These are phyloP conservation scores for Solanum piurae DNA, from an alignment of 257 asterid genomes.

Conservation along the genomic window DNA sequence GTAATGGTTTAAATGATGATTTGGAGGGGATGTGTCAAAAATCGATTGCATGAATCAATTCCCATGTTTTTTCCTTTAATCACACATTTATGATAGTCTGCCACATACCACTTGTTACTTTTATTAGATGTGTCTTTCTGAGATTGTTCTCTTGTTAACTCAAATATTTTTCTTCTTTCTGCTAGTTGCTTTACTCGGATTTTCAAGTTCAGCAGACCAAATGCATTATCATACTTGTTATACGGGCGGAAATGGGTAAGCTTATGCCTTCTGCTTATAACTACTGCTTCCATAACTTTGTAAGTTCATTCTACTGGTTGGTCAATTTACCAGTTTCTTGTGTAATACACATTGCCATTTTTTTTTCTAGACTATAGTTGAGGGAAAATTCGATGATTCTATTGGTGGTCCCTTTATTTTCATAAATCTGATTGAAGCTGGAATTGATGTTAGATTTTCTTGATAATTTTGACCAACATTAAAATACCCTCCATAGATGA, in stretches of 20 bases:
- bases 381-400: not conserved
- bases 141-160: not conserved
- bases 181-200: conserved; percentile 87
- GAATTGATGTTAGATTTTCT: not conserved
- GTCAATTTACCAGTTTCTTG: not conserved
- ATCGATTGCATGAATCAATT: not conserved
- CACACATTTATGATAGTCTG: not conserved
- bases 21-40: not conserved
- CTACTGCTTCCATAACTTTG: not conserved
- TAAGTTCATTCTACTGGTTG: not conserved
- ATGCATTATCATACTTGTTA: conserved; percentile 42
- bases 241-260: conserved; percentile 92
- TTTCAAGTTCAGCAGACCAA: conserved; percentile 85
- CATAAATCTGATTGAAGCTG: not conserved
- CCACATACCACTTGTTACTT: not conserved
- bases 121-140: not conserved
- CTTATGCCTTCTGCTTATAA: not conserved
- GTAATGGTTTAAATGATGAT: not conserved
- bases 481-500: not conserved
- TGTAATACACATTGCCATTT: not conserved
- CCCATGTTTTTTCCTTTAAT: not conserved
- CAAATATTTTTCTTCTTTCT: not conserved
- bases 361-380: not conserved
- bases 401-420: not conserved
- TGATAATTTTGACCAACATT: not conserved